A percentile compares a stretch with the other conserved stretches of the same genome.
Evolutionary conservation across 2,329 filamentous ascomycete species (phyloP).

Genomic region (Colletotrichum kahawae): DNA sequence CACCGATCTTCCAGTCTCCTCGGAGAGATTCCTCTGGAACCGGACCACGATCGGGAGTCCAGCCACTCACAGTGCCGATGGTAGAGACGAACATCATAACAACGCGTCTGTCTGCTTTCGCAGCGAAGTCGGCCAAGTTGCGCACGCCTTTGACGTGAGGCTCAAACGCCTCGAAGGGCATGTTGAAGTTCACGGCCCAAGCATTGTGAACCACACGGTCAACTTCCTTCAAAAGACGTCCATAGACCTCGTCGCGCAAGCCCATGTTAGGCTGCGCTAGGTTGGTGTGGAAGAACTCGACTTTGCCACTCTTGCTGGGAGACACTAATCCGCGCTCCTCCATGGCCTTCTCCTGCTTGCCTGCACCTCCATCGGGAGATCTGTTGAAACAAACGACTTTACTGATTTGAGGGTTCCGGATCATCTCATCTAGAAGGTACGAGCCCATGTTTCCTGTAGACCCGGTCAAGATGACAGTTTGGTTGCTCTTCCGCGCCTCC

Average conservation of each 20-base stretch:
- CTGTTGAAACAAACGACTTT: constrained; percentile 13
- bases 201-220: constrained; percentile 59
- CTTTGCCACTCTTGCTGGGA: constrained; percentile 2
- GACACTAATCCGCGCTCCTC: not conserved
- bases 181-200: constrained; percentile 56
- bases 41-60: not conserved
- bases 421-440: constrained; percentile 6
- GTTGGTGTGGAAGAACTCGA: constrained; percentile 40
- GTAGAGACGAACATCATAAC: constrained; percentile 19
- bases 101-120: not conserved
- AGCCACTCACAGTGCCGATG: constrained; percentile 13
- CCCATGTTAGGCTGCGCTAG: constrained; percentile 1
- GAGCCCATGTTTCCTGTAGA: constrained; percentile 18
- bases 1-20: not conserved
- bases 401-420: constrained; percentile 21
- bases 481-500: constrained; percentile 34
- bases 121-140: constrained; percentile 42
- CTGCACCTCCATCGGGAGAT: constrained; percentile 6
- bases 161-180: constrained; percentile 53
- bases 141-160: constrained; percentile 55
- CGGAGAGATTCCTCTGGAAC: not conserved
- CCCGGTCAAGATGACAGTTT: constrained; percentile 18
- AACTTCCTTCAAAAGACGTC: constrained; percentile 36
- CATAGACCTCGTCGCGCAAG: not conserved
- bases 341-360: constrained; percentile 12